Evolutionary conservation across 805 yeast genomes (phyloP), one percentile per base, ranked within the genome.

Genomic region (Cyberlindnera saturnus): DNA sequence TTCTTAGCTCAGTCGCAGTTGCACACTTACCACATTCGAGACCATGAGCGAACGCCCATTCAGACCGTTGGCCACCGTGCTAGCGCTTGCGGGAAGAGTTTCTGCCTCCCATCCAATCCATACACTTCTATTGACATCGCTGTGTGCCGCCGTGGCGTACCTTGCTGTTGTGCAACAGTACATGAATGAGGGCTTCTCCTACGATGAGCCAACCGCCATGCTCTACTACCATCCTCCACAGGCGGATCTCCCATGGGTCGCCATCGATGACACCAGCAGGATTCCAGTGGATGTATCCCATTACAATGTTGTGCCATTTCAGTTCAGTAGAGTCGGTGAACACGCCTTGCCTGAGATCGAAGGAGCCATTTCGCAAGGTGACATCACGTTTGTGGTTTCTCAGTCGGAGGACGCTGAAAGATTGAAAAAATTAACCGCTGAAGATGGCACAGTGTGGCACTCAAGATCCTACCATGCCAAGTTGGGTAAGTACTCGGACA

Each of bases 51-150:
- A 56, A 18, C 56, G 49, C 43, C 64, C 64, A 37, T 57, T 65
- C 49, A 57, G 53, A 41, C 56, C 49, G 13, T 43, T 62, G 33
- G 66, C 70, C 11, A 54, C 55, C 14, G 56, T 57, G 16, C 54
- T 79, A 41, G 83, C 86, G 37, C 69, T 67, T 45, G 43, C 67
- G 32, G 73, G 78, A 11, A 66, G 62, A 45, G 61, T 73, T 18
- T 78, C 91, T 41, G 93, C 96, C 13, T 75, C 77, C 46, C 75
- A 81, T 58, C 99, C 99, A 15, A 86, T 91, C 52, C 98, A 90
- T 64, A 75, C 88, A 42, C 80, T 90, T 41, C 78, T 88, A 38
- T 57, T 78, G 44, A 75, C 88, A 6, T 73, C 91, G 13, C 65
- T 89, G 39, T 61, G 87, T 34, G 93, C 95, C 3, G 82, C 96